phyloP scores from a whole-genome alignment of 2,329 filamentous ascomycete genomes.

The Chaetomiaceae sp. region DNA sequence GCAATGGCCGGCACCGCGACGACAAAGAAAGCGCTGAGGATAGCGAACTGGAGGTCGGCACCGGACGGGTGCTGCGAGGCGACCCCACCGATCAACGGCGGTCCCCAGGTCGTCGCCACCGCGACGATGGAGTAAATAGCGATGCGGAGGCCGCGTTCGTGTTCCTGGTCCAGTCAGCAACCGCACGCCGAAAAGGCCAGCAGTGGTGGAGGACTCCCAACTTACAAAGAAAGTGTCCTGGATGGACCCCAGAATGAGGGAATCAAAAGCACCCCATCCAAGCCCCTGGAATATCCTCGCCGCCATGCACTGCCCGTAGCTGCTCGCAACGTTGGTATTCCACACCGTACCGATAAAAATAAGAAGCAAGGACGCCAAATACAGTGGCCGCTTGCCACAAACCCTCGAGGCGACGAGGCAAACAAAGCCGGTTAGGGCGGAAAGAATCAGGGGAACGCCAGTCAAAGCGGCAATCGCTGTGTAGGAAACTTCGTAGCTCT shows the following conservation, averaged over 20 bases:
- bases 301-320: conserved; percentile 44
- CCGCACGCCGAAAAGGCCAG: background rate
- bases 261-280: conserved; percentile 56
- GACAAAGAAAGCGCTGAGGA: conserved; percentile 46
- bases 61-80: conserved; percentile 38
- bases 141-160: conserved; percentile 45
- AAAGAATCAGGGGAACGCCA: conserved; percentile 48
- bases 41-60: conserved; percentile 46
- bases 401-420: conserved; percentile 41
- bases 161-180: conserved; percentile 41
- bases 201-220: background rate
- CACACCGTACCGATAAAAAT: conserved; percentile 47
- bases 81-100: conserved; percentile 49
- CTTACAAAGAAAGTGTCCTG: conserved; percentile 55
- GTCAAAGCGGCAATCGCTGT: conserved; percentile 46
- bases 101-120: conserved; percentile 47
- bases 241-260: conserved; percentile 47
- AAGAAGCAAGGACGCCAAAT: conserved; percentile 41
- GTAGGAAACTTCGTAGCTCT: conserved; percentile 42
- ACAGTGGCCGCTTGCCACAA: conserved; percentile 50
- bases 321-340: conserved; percentile 41
- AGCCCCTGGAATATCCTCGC: conserved; percentile 52
- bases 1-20: conserved; percentile 44
- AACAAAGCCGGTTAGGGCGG: conserved; percentile 41
- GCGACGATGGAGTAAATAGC: conserved; percentile 42